Base-by-base conservation (phyloP, 2,329 filamentous ascomycete genomes). In the Fusarium gaditjirri region DNA sequence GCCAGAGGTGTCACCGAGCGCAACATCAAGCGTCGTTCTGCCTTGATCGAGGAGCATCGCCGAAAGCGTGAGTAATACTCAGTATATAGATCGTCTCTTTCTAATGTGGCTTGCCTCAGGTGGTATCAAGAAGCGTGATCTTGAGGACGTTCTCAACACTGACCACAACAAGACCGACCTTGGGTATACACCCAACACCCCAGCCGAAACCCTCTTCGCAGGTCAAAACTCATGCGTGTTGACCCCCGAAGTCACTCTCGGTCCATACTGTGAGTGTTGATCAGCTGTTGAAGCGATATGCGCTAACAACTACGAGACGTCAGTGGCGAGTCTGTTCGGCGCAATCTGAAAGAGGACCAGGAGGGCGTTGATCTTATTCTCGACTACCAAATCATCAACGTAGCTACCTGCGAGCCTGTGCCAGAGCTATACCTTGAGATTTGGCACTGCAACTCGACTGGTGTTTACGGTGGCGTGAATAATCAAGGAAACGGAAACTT, bases 231-330 rank as follows among this genome's bases (percentile, higher is more conserved):
- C 83, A 7, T 88, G 86, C 60, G 80, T 86, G 10, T 77, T 88
- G 17, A 84, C 81, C 6, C 85, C 85, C 0, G 86, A 88, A 71
- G 83, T 84, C 19, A 87, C 85, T 8, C 80, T 86, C 69, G 86
- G 86, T 3, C 86, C 86, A 68, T 75, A 84, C 78, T 73, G 84
- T 80, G 68, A 46, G 52, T 47, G 42, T 0, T 16, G 0, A 1
- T 2, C 6, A 12, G 8, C 7, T 33, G n/a, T 5, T 16, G 6
- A n/a, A 33, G 4, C 12, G 21, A 46, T 6, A 10, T 21, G 0
- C 2, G 19, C 61, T 64, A 53, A 64, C 12, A 23, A 1, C 8
- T 2, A 1, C 19, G 5, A 58, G 78, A 80, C 43, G 78, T 80
- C 5, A 73, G 74, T 21, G 78, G 78, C 17, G 78, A 80, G 42